phyloP scores from a whole-genome alignment of 139 green algal genomes.

The Picochlorum sp. region DNA sequence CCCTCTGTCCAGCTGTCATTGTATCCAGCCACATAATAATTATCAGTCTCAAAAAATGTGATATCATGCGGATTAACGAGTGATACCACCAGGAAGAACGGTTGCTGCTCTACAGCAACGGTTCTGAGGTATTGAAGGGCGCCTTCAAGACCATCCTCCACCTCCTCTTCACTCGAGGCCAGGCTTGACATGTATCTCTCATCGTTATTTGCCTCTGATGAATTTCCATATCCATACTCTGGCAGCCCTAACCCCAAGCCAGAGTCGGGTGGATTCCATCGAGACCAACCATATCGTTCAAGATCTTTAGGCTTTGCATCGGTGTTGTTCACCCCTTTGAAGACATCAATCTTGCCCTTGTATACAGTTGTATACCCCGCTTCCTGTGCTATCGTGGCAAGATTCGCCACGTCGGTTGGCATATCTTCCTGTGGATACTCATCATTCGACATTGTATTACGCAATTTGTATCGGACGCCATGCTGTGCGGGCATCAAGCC shows the following conservation, averaged over 20 bases:
- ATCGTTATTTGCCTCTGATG: constrained; percentile 13
- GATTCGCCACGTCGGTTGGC: constrained; percentile 8
- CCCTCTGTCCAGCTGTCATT: neutral
- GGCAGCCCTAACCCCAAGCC: constrained; percentile 6
- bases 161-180: neutral
- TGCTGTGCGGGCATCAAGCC: constrained; percentile 16
- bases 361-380: constrained; percentile 18
- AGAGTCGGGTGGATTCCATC: constrained; percentile 16
- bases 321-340: constrained; percentile 10
- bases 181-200: constrained; percentile 8
- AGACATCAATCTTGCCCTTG: constrained; percentile 22
- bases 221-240: constrained; percentile 7
- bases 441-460: constrained; percentile 5
- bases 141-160: constrained; percentile 8
- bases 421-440: constrained; percentile 11
- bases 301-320: constrained; percentile 7
- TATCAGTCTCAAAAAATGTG: constrained; percentile 9
- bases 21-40: neutral
- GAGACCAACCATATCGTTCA: constrained; percentile 9
- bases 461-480: constrained; percentile 12
- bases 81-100: constrained; percentile 21
- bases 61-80: constrained; percentile 24
- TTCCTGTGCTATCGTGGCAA: constrained; percentile 8
- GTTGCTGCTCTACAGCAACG: neutral
- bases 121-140: constrained; percentile 11